Conservation (phyloP, 257 asterid species). For the Solanum dulcamara region DNA sequence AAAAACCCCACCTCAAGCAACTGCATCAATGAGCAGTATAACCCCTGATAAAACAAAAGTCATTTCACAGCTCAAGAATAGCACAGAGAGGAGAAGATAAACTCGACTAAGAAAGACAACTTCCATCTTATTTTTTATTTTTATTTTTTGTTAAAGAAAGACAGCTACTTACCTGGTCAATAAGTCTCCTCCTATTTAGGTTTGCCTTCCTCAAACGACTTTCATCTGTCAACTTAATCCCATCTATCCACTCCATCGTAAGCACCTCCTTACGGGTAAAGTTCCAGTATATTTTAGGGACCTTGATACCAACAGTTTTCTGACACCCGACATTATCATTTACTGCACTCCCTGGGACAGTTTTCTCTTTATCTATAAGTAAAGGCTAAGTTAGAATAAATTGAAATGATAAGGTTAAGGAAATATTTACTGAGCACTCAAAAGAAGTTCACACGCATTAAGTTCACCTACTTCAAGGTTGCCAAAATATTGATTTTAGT, state of each 20-base stretch:
- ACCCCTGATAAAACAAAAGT: slow-evolving; percentile 40
- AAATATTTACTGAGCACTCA: not conserved
- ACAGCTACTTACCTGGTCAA: slow-evolving; percentile 58
- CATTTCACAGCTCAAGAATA: not conserved
- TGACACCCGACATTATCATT: slow-evolving; percentile 10
- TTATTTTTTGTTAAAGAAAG: not conserved
- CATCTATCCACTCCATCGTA: slow-evolving; percentile 98
- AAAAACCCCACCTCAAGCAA: slow-evolving; percentile 95
- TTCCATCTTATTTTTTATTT: not conserved
- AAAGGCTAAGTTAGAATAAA: slow-evolving; percentile 2
- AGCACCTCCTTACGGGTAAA: slow-evolving; percentile 83
- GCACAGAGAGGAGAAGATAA: not conserved
- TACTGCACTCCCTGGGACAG: slow-evolving; percentile 11
- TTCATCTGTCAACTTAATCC: slow-evolving; percentile 81
- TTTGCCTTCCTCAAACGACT: slow-evolving; percentile 55
- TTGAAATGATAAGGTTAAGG: not conserved
- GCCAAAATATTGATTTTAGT: not conserved
- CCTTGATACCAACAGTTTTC: slow-evolving; percentile 48
- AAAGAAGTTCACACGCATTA: not conserved
- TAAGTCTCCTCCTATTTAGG: slow-evolving; percentile 66
- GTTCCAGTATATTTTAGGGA: slow-evolving; percentile 90
- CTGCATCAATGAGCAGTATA: slow-evolving; percentile 91
- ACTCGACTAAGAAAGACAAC: not conserved
- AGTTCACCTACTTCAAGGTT: not conserved
- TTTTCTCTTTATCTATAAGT: slow-evolving; percentile 33